phyloP scores from a whole-genome alignment of 805 yeast genomes.

The Ogataea trehalophila region DNA sequence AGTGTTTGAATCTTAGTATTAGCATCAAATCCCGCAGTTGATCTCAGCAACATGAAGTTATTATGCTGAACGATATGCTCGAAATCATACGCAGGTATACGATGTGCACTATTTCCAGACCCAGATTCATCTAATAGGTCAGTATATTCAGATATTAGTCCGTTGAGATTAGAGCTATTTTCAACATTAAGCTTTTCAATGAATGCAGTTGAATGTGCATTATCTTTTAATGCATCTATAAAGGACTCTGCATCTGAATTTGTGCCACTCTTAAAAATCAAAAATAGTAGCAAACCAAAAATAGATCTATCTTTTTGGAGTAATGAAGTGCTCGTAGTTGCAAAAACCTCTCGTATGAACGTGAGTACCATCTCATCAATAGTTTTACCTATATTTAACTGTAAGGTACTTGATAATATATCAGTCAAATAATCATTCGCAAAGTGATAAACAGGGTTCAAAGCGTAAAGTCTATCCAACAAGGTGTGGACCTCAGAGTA shows the following conservation, averaged over 20 bases:
- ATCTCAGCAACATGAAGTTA: conserved; percentile 47
- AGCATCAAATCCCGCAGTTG: conserved; percentile 65
- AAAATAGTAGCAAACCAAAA: conserved; percentile 37
- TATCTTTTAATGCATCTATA: neutral
- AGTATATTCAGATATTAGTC: neutral
- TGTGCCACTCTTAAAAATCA: conserved; percentile 6
- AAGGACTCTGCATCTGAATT: neutral
- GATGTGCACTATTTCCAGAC: neutral
- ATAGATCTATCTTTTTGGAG: conserved; percentile 39
- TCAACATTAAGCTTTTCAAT: neutral
- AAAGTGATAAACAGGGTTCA: conserved; percentile 57
- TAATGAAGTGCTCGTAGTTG: conserved; percentile 43
- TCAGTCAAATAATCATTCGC: conserved; percentile 41
- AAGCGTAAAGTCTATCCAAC: conserved; percentile 35
- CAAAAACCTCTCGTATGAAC: conserved; percentile 45
- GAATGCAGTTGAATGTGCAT: neutral
- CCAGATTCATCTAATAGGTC: neutral
- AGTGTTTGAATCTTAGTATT: conserved; percentile 45
- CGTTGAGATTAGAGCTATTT: neutral
- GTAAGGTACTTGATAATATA: conserved; percentile 30
- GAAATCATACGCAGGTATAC: conserved; percentile 28
- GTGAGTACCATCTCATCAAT: conserved; percentile 29
- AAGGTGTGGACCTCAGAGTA: conserved; percentile 47
- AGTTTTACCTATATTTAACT: conserved; percentile 9
- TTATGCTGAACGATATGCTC: conserved; percentile 20